Evolutionary conservation across 371 early-diverging fungal species (phyloP).

Genomic region (Syncephalastrum racemosum): DNA sequence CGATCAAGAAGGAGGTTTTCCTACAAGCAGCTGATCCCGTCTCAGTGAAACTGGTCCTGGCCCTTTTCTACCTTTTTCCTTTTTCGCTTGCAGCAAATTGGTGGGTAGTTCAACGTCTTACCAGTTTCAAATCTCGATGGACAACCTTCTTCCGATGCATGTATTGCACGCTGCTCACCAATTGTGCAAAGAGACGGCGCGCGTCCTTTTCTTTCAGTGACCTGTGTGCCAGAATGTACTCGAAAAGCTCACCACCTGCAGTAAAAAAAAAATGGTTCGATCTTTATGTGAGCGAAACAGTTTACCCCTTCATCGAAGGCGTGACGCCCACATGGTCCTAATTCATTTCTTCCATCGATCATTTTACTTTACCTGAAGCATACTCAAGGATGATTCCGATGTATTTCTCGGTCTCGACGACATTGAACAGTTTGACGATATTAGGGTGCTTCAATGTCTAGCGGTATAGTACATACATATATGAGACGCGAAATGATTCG

Average conservation of each 20-base stretch:
- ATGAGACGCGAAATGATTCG: neutral
- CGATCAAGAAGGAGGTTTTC: constrained; percentile 90
- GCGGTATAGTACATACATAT: neutral
- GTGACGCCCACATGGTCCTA: neutral
- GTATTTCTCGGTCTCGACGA: constrained; percentile 72
- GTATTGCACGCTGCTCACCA: constrained; percentile 68
- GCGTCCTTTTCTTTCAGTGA: constrained; percentile 65
- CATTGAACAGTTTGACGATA: constrained; percentile 74
- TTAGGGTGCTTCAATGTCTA: constrained; percentile 73
- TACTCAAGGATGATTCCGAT: constrained; percentile 72
- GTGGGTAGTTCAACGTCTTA: constrained; percentile 17
- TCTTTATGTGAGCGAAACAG: neutral
- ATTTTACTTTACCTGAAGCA: constrained; percentile 51
- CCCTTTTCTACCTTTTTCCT: neutral
- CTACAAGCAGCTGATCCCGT: constrained; percentile 68
- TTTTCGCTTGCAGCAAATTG: constrained; percentile 3
- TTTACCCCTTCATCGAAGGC: neutral
- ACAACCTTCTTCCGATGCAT: constrained; percentile 60
- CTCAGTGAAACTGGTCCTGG: constrained; percentile 38
- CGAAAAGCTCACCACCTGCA: constrained; percentile 65
- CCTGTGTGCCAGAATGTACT: constrained; percentile 62
- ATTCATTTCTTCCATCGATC: too few species aligned
- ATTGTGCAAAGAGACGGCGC: constrained; percentile 66
- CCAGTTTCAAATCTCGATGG: constrained; percentile 76
- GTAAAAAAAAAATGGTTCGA: neutral